Base-by-base conservation (phyloP, 192 early-diverging fungal genomes). In the Podila epicladia region DNA sequence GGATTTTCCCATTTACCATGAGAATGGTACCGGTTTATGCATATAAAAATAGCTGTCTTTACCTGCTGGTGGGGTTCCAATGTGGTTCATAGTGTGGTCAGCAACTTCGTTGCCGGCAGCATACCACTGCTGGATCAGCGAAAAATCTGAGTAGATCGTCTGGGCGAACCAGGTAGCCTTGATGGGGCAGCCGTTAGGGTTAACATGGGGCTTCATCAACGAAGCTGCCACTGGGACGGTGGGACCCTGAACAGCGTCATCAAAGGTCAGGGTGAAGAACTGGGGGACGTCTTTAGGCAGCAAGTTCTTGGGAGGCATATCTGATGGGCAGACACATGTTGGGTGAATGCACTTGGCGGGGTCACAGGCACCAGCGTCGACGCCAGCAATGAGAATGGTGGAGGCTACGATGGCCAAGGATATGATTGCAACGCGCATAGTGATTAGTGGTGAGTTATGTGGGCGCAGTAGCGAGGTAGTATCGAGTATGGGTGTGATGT, bases 101-200 rank as follows among this genome's bases (percentile, higher is more conserved):
- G 88, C 91, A 37, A 93, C 88, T 62, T 92, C 91, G 64, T 92
- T 87, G 50, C 91, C 91, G 13, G 77, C 68, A 31, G 90, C 86
- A 65, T 92, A 90, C 83, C 87, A 87, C 59, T 87, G 77, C 58
- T 91, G 84, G 48, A 90, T 90, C 26, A 88, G 71, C 0, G 84
- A 65, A 67, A 85, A 91, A 63, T 92, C 87, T 0, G 92, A 91
- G 68, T 92, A 92, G 24, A 84, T 53, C 57, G 88, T 90, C 51
- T 87, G 87, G 2, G 88, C 84, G 74, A 87, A 93, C 82, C 83
- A 93, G 22, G 90, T 90, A 9, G 86, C 84, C 61, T 76, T 78
- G 29, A 82, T 85, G 32, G 86, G 85, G 69, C 92, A 93, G 3
- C 91, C 82, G 65, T 88, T 87, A 19, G 84, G 87, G 55, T 88